Evolutionary conservation across 176 grass and related monocot species (phyloP), one percentile per base, ranked within the genome.

Genomic region (Cymbopogon citratus): DNA sequence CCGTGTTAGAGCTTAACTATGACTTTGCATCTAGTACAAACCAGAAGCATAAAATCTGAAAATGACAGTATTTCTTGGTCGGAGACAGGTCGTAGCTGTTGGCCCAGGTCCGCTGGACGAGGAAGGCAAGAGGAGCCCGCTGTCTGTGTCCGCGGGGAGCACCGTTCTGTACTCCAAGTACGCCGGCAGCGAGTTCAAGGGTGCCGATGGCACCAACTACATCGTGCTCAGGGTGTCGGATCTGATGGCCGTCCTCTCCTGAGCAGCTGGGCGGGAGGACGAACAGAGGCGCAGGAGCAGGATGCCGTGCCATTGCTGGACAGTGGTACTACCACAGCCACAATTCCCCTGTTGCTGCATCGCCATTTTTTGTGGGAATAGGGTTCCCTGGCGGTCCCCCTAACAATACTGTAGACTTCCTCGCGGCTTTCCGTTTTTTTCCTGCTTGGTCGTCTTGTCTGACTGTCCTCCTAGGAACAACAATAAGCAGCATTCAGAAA

Each of bases 191-290:
- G 31, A 33, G 31, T 33, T 33, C 31, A 33, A 33, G 31, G 31
- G 31, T 33, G 31, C 31, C 31, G 31, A 33, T 33, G 31, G 31
- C 2, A 33, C 85, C 0, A 83, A 77, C 7, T 94, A 91, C 61
- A 80, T 97, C 2, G 89, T 83, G 56, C 72, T 94, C 72, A 90
- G 73, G 79, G 69, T 72, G n/a, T 89, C 87, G 7, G 94, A 97
- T 46, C 83, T 97, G 15, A 94, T 97, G 94, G 94, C 90, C 14
- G 44, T 87, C 44, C 89, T 97, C 19, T 92, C 87, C 5, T 92
- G 65, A 91, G 87, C 59, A 88, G 24, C 40, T 54, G 25, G 56
- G 56, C 56, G 1, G 10, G 56, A 25, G 9, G 1, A 52, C 16
- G 48, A 21, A 59, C 9, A n/a, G 56, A 24, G 9, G n/a, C 12